Evolutionary conservation across 192 early-diverging fungal species (phyloP).

Genomic region (Obelidium mucronatum): DNA sequence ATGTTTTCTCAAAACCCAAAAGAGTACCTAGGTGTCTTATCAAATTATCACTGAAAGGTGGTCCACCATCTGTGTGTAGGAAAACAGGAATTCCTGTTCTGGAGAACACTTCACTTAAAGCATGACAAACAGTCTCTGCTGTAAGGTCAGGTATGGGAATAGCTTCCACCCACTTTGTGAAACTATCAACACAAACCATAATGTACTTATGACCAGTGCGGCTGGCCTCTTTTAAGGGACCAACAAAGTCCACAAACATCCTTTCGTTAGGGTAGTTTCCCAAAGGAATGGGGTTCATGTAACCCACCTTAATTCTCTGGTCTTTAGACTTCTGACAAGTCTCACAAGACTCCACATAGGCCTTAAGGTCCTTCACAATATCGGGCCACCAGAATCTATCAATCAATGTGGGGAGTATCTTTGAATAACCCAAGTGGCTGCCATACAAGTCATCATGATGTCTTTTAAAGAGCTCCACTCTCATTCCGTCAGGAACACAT

Average conservation of each 20-base stretch:
- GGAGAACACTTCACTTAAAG: no score
- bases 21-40: no score
- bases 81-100: no score
- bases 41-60: no score
- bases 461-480: neutral
- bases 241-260: neutral
- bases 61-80: no score
- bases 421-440: neutral
- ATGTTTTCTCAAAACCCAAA: no score
- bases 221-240: neutral
- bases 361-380: neutral
- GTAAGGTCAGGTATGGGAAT: neutral
- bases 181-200: neutral
- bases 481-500: constrained; percentile 2
- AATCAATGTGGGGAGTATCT: neutral
- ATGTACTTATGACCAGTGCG: neutral
- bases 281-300: neutral
- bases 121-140: no score
- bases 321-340: constrained; percentile 2
- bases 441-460: constrained; percentile 9
- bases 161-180: no score
- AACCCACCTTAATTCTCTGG: neutral
- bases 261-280: neutral
- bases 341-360: constrained; percentile 1
- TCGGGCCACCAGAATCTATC: constrained; percentile 23